phyloP scores from a whole-genome alignment of 306 rosid species.

The Phaseolus lunatus region DNA sequence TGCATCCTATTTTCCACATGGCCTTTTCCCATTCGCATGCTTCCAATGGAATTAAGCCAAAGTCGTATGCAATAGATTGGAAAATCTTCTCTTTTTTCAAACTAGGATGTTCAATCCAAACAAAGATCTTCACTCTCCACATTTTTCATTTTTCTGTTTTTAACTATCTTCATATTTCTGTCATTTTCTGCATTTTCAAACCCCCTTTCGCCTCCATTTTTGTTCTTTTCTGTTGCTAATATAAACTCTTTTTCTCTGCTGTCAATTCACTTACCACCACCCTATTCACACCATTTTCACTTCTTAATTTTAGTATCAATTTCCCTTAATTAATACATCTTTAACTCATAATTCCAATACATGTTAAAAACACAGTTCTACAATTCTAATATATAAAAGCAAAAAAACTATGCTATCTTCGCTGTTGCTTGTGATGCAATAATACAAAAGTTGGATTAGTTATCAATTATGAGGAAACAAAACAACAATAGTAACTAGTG shows the following conservation, averaged over 20 bases:
- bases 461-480: constrained; percentile 28
- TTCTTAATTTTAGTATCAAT: background rate
- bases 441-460: constrained; percentile 42
- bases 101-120: constrained; percentile 41
- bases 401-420: background rate
- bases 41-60: constrained; percentile 50
- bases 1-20: constrained; percentile 45
- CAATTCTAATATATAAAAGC: too few species aligned
- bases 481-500: constrained; percentile 7
- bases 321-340: too few species aligned
- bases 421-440: constrained; percentile 61
- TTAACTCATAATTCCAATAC: too few species aligned
- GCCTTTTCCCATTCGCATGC: constrained; percentile 52
- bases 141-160: constrained; percentile 34
- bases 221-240: constrained; percentile 43
- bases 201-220: constrained; percentile 45
- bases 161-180: constrained; percentile 32
- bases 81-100: constrained; percentile 50
- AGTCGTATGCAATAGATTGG: constrained; percentile 48
- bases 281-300: constrained; percentile 5
- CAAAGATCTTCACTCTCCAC: too few species aligned
- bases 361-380: too few species aligned
- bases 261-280: constrained; percentile 35
- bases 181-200: constrained; percentile 38
- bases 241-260: constrained; percentile 20